phyloP scores from a whole-genome alignment of 768 basidiomycete genomes.

The Mycena chlorophos region DNA sequence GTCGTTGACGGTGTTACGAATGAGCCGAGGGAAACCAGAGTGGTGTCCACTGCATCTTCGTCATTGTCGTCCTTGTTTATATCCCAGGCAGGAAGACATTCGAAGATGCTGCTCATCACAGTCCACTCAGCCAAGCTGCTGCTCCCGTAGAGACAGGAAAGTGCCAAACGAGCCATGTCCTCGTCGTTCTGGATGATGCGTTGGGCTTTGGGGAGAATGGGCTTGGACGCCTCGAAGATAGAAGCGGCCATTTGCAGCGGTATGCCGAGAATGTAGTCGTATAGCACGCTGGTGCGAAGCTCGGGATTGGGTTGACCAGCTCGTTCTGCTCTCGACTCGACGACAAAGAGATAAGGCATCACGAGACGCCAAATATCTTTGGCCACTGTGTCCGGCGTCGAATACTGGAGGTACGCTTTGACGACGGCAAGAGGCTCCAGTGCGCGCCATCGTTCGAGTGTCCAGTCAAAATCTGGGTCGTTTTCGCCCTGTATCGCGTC shows the following conservation, averaged over 20 bases:
- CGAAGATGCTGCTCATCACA: conserved; percentile 89
- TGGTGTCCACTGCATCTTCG: conserved; percentile 78
- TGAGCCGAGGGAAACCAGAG: conserved; percentile 73
- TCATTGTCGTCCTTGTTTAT: conserved; percentile 56
- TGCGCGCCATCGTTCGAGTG: conserved; percentile 67
- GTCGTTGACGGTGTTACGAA: conserved; percentile 77
- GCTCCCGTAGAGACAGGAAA: conserved; percentile 87
- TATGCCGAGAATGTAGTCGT: conserved; percentile 70
- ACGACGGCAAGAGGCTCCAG: conserved; percentile 69
- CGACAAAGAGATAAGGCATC: conserved; percentile 89
- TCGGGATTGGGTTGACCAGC: conserved; percentile 66
- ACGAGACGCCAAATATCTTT: conserved; percentile 74
- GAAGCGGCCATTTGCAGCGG: conserved; percentile 68
- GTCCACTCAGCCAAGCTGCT: conserved; percentile 71
- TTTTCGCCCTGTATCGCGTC: conserved; percentile 57
- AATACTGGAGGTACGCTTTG: conserved; percentile 71
- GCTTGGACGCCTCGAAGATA: conserved; percentile 90
- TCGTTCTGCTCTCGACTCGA: conserved; percentile 87
- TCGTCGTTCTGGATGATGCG: conserved; percentile 81
- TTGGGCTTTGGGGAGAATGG: conserved; percentile 68
- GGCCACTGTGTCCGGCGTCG: conserved; percentile 64
- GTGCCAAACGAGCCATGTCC: conserved; percentile 81
- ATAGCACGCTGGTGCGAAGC: conserved; percentile 63
- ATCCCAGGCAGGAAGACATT: conserved; percentile 94
- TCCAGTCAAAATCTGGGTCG: conserved; percentile 64